Conservation (phyloP, 371 early-diverging fungal genomes). For the Mucor ambiguus region DNA sequence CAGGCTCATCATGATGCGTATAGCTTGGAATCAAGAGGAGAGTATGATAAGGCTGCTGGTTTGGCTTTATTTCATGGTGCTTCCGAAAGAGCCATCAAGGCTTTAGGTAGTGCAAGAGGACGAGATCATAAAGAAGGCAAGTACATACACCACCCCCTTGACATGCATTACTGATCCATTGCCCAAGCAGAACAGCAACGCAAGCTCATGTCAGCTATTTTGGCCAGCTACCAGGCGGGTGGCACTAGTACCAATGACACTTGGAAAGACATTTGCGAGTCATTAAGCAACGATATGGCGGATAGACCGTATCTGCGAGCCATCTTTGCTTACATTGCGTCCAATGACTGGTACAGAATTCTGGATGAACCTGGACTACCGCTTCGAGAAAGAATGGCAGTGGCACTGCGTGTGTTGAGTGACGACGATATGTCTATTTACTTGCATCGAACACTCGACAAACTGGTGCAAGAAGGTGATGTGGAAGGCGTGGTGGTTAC, state of each 20-base stretch:
- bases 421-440: conserved; percentile 70
- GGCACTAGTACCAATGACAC: conserved; percentile 36
- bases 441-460: conserved; percentile 50
- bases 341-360: conserved; percentile 75
- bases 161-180: neutral
- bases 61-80: conserved; percentile 85
- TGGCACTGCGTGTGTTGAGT: conserved; percentile 75
- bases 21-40: conserved; percentile 67
- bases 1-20: neutral
- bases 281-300: conserved; percentile 62
- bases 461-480: conserved; percentile 60
- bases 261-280: conserved; percentile 70
- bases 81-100: conserved; percentile 72
- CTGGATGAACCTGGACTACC: conserved; percentile 64
- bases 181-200: conserved; percentile 68
- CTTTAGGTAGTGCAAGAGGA: conserved; percentile 53
- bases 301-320: conserved; percentile 74
- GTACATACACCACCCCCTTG: neutral
- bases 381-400: conserved; percentile 73
- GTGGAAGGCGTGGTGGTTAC: conserved; percentile 79
- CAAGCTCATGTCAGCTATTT: conserved; percentile 76
- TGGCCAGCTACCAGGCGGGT: conserved; percentile 65
- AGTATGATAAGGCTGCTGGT: conserved; percentile 85
- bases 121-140: conserved; percentile 50
- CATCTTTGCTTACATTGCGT: conserved; percentile 79